Evolutionary conservation across 2,329 filamentous ascomycete genomes (phyloP), one percentile per base, ranked within the genome.

Genomic region (Aspergillus brasiliensis): DNA sequence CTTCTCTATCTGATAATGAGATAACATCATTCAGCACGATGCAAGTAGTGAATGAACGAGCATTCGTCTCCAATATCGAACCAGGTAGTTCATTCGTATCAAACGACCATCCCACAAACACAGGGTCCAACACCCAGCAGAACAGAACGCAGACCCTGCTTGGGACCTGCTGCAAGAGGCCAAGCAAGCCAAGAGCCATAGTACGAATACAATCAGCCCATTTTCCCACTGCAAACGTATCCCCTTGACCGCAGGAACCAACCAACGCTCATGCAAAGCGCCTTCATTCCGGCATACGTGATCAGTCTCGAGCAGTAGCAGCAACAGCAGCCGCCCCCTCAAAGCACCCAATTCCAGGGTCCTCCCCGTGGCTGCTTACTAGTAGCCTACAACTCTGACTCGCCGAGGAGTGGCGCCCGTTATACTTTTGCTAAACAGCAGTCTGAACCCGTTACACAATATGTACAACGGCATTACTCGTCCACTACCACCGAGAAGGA

Each of bases 401-500:
- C 38, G 15, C 17, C 17, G 52, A 17, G 23, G 31, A 17, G 49
- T 23, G 28, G 49, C 8, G 21, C 6, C 38, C 28, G 25, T 42
- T 19, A 28, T 44, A 19, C 28, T 44, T 44, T 44, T 46, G 25
- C 42, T 44, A 44, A 27, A 34, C 6, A 38, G n/a, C 19, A 27
- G 25, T 46, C 38, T 21, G 34, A 49, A 31, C 46, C 46, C 31
- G 25, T 49, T 25, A 28, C 23, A 11, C 31, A 34, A 34, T 34
- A 15, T 34, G 31, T 34, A 10, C 10, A 27, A 27, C 23, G 27
- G 46, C 46, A 27, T 19, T 8, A 49, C 25, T 49, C n/a, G 38
- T 34, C 51, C 13, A 42, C 52, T 55, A 58, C 19, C 23, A 47
- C 51, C 10, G 48, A 38, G 21, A 42, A 53, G 56, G 38, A 42